Evolutionary conservation across 2,329 filamentous ascomycete genomes (phyloP), one percentile per base, ranked within the genome.

Genomic region (Colletotrichum sp.): DNA sequence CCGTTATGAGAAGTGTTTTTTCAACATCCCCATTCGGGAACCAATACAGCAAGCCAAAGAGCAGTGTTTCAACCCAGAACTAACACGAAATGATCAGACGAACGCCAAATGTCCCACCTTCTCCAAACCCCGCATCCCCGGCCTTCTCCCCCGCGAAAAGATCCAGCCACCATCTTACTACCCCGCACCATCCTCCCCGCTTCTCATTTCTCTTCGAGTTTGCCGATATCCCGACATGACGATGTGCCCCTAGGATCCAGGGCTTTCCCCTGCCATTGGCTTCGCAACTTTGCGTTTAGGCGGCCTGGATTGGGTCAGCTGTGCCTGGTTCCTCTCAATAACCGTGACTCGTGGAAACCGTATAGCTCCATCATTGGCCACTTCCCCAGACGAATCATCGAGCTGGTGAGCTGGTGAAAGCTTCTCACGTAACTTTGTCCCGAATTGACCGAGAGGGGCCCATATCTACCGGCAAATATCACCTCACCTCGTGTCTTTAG

Each of bases 1-100:
- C 43, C 1, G n/a, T 52, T 74, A 76, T 93, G 36, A 83, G 83
- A 48, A 90, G 93, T 80, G 67, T 34, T 91, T 91, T 92, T 77
- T 82, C 87, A 24, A 89, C 88, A 79, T 93, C 91, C 78, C 89
- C 6, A 2, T 48, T 48, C 43, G 26, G 5, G 4, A 59, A 21
- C 39, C 2, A 43, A 24, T 6, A 8, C 14, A 16, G 9, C 14
- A 34, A 8, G 43, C 30, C n/a, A 7, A 34, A 12, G 48, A 28
- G 8, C 26, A 52, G 30, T 28, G 18, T 36, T 34, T 43, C 59
- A 61, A 21, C 8, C 9, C 36, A 28, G 16, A 18, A 14, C 18
- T 66, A 52, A 55, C 26, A 60, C 14, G 24, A 59, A 28, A 18
- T 68, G 6, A 30, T 16, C 48, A 67, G 68, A 70, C 48, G 61